Evolutionary conservation across 2,329 filamentous ascomycete genomes (phyloP).

Genomic region (Pseudonectria buxi): DNA sequence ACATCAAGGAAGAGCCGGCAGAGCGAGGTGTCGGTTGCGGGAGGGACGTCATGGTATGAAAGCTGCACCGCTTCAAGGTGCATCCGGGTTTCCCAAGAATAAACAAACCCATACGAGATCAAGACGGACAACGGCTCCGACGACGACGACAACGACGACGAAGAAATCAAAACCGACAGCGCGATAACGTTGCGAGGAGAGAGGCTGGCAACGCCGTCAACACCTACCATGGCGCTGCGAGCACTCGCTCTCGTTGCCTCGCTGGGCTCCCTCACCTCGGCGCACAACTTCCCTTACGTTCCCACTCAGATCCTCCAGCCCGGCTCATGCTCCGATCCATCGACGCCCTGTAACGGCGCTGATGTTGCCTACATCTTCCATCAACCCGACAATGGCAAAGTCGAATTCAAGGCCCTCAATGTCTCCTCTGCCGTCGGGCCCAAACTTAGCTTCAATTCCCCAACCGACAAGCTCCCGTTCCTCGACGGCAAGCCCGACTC

Average conservation of each 20-base stretch:
- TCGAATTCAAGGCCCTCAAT: constrained; percentile 58
- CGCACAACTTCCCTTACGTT: constrained; percentile 62
- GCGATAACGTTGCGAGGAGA: too few species aligned
- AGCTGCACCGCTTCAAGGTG: too few species aligned
- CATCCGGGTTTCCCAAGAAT: too few species aligned
- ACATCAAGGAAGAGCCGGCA: too few species aligned
- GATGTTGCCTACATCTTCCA: constrained; percentile 65
- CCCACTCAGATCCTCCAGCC: constrained; percentile 65
- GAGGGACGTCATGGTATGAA: too few species aligned
- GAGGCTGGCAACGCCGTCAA: neutral
- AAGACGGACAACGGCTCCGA: too few species aligned
- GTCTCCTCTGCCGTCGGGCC: constrained; percentile 51
- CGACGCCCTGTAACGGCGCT: constrained; percentile 25
- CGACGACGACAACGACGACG: too few species aligned
- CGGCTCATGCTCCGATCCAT: constrained; percentile 35
- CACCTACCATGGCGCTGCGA: neutral
- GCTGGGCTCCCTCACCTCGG: constrained; percentile 17
- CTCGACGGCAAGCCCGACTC: constrained; percentile 38
- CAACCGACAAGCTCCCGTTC: constrained; percentile 59
- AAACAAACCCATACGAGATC: too few species aligned
- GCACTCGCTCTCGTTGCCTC: too few species aligned
- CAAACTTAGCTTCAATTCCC: constrained; percentile 38
- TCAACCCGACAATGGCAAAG: constrained; percentile 37
- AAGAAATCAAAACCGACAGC: neutral
- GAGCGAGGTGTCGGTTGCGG: too few species aligned